Evolutionary conservation across 2,329 filamentous ascomycete genomes (phyloP), one percentile per base, ranked within the genome.

Genomic region (Colletotrichum liriopes): DNA sequence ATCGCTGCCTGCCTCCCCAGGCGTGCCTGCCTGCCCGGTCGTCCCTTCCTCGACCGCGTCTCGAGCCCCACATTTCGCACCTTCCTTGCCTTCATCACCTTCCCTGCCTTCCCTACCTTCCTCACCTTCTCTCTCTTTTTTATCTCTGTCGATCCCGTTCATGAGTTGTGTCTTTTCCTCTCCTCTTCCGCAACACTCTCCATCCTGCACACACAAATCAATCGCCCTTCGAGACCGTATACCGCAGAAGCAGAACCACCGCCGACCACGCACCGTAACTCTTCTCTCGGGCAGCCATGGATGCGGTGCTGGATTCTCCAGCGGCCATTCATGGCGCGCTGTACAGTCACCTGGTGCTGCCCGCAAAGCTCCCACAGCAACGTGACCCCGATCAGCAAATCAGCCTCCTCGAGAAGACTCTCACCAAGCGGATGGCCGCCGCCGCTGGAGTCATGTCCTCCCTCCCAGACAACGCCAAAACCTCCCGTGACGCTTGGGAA

Each of bases 291-390:
- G 32, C 23, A 45, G 47, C 60, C 60, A 62, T 62, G 60, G 35
- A 51, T 39, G 32, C n/a, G 45, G 29, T 32, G 32, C 45, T 62
- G 60, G 60, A 51, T 1, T 39, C 60, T 5, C 60, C 60, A 29
- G 45, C 65, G 20, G 41, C 65, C 26, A 51, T 72, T 55, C 56
- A 72, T 61, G 67, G 51, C 47, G 66, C 66, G 23, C 41, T 72
- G 23, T 72, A 65, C 60, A 65, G 61, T n/a, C 70, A 71, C 39
- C 32, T 72, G 26, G 70, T 56, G 2, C 35, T 72, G 39, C 70
- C 70, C 26, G 66, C 70, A 7, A 61, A 66, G 35, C 70, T 72
- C 16, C 70, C 70, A 3, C 70, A 72, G 23, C 65, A 58, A 5
- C 69, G 32, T 3, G 67, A 71, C 9, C 20, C 51, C 47, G 66